Conservation (phyloP, 257 asterid species). For the Osmanthus fragrans region DNA sequence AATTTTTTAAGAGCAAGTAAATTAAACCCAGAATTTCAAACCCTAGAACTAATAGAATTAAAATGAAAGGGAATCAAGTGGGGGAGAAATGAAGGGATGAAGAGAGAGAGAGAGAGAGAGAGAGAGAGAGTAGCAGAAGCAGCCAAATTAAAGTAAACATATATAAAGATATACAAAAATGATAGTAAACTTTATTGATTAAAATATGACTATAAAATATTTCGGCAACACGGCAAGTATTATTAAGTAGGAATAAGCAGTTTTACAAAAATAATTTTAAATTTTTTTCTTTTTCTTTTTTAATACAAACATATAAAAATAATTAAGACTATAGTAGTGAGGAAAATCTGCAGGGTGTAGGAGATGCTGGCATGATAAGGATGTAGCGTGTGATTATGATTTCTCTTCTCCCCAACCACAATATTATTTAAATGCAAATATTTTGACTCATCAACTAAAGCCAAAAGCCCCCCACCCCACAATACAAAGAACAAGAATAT, state of each 20-base stretch:
- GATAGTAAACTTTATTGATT: neutral
- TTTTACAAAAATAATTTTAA: too few species aligned
- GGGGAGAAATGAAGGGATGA: constrained; percentile 22
- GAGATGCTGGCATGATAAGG: neutral
- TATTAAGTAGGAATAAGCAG: too few species aligned
- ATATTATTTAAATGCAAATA: neutral
- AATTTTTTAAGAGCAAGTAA: constrained; percentile 9
- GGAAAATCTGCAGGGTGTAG: neutral
- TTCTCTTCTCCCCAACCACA: neutral
- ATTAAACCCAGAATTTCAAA: constrained; percentile 28
- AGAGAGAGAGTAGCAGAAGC: neutral
- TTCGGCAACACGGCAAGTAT: neutral
- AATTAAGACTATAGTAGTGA: neutral
- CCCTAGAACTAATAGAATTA: constrained; percentile 36
- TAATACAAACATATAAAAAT: too few species aligned
- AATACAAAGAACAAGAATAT: neutral
- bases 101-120: neutral
- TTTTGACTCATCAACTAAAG: neutral
- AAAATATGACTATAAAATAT: neutral
- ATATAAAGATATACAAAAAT: neutral
- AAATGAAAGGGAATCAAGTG: constrained; percentile 33
- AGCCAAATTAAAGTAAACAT: neutral
- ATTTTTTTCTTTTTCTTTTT: too few species aligned
- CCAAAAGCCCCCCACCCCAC: neutral
- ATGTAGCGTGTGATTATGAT: neutral